These are phyloP conservation scores for Pseudocercospora eumusae DNA, from an alignment of 2,329 filamentous ascomycete genomes.

Conservation along the genomic window DNA sequence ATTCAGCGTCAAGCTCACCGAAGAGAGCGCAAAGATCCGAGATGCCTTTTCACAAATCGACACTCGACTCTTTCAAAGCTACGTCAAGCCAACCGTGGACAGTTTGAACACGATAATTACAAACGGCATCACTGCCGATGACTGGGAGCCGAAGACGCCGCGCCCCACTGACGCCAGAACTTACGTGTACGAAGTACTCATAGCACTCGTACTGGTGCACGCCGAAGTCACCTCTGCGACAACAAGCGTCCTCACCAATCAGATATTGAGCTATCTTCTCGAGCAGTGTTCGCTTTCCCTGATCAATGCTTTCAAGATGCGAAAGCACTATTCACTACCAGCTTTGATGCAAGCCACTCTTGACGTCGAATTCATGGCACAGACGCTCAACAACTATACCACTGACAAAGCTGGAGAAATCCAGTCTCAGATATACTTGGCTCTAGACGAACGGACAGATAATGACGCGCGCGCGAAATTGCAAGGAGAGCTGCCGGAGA, in stretches of 20 bases:
- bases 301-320: constrained; percentile 73
- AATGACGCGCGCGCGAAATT: constrained; percentile 77
- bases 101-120: constrained; percentile 69
- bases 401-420: constrained; percentile 77
- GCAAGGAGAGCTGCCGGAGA: constrained; percentile 84
- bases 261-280: constrained; percentile 83
- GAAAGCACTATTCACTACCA: constrained; percentile 67
- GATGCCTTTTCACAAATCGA: constrained; percentile 92
- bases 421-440: constrained; percentile 88
- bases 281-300: constrained; percentile 78
- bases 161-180: constrained; percentile 74
- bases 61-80: constrained; percentile 84
- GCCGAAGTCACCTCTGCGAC: constrained; percentile 54
- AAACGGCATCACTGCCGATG: constrained; percentile 67
- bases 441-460: constrained; percentile 84
- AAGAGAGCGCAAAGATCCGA: constrained; percentile 87
- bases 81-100: constrained; percentile 75
- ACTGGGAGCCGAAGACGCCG: constrained; percentile 58
- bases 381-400: constrained; percentile 87
- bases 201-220: constrained; percentile 86
- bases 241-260: constrained; percentile 70
- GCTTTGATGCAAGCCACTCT: constrained; percentile 95
- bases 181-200: constrained; percentile 85
- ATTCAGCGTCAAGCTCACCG: constrained; percentile 91
- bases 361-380: constrained; percentile 94